Evolutionary conservation across 441 rosid species (phyloP).

Genomic region (Kokia cookei): DNA sequence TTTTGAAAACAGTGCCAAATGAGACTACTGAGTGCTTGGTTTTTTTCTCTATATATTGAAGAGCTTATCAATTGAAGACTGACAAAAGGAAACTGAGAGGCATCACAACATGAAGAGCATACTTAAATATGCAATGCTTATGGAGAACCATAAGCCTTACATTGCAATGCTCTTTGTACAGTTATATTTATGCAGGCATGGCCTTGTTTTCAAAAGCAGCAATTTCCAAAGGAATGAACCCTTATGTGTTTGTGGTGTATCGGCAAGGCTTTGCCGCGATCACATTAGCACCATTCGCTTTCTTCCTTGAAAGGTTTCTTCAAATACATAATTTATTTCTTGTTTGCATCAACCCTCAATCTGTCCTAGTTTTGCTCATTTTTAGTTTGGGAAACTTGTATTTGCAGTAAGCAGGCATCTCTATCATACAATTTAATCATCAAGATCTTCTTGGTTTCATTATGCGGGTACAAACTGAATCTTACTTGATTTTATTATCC

Average conservation of each 20-base stretch:
- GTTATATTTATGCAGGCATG: constrained; percentile 66
- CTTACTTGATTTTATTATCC: not conserved
- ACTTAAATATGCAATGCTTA: constrained; percentile 6
- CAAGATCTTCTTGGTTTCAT: constrained; percentile 68
- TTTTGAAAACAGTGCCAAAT: not conserved
- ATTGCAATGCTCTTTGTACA: constrained; percentile 61
- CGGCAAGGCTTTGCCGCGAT: constrained; percentile 63
- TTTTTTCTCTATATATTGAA: not conserved
- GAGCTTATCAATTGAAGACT: not conserved
- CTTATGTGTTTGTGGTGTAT: constrained; percentile 69
- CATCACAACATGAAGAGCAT: constrained; percentile 26
- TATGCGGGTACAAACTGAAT: constrained; percentile 44
- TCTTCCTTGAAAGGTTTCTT: constrained; percentile 62
- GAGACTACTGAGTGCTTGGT: not conserved
- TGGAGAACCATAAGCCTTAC: constrained; percentile 44
- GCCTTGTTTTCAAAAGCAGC: constrained; percentile 75
- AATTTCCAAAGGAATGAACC: constrained; percentile 63
- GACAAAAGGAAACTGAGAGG: constrained; percentile 6
- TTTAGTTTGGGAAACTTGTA: not conserved
- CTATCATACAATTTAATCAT: constrained; percentile 44
- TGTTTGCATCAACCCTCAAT: not conserved
- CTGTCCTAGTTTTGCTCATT: not conserved
- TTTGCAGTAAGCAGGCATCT: constrained; percentile 44
- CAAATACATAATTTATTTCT: not conserved
- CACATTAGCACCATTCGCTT: constrained; percentile 60